Base-by-base conservation (phyloP, 2,329 filamentous ascomycete species). In the Aspergillus candidus region DNA sequence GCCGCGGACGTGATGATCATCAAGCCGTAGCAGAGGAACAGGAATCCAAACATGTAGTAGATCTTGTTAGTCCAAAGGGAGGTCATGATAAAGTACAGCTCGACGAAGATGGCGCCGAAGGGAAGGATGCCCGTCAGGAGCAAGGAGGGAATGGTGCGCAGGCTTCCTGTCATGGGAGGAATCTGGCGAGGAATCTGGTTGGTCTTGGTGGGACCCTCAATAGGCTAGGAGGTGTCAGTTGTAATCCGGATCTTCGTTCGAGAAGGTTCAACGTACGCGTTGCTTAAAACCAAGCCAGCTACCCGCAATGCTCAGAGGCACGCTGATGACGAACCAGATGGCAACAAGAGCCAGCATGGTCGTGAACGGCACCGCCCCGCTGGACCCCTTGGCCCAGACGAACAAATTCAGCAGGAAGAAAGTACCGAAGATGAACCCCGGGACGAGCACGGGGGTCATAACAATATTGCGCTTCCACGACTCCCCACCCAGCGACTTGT, bases 31-130 rank as follows among this genome's bases (percentile, higher is more conserved):
- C 90, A 96, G 44, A 98, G 78, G 76, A 98, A 98, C 31, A 98
- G 74, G 77, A 98, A 98, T 15, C 93, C 93, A 60, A 98, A 98
- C 93, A 98, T 98, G 78, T 98, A 98, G 76, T 98, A 98, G 54
- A 98, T 93, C 70, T 93, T 88, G 73, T 84, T 91, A 70, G 94
- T 95, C 93, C 93, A 98, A 63, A 98, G 91, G 18, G 88, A 94
- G 71, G 84, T 94, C 88, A 98, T 94, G 73, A 98, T 96, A 70
- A 97, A 97, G 77, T 95, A 97, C 2, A 98, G 82, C 72, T 98
- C 93, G 37, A 97, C 90, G 55, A 97, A 96, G 63, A 98, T 97
- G 50, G 93, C 91, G 37, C 87, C 89, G 59, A 98, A 98, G 0
- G 93, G 93, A 18, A 97, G 76, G 40, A 97, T 83, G 41, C 93